Evolutionary conservation across 176 grass and related monocot species (phyloP).

Genomic region (Puccinellia tenuiflora): DNA sequence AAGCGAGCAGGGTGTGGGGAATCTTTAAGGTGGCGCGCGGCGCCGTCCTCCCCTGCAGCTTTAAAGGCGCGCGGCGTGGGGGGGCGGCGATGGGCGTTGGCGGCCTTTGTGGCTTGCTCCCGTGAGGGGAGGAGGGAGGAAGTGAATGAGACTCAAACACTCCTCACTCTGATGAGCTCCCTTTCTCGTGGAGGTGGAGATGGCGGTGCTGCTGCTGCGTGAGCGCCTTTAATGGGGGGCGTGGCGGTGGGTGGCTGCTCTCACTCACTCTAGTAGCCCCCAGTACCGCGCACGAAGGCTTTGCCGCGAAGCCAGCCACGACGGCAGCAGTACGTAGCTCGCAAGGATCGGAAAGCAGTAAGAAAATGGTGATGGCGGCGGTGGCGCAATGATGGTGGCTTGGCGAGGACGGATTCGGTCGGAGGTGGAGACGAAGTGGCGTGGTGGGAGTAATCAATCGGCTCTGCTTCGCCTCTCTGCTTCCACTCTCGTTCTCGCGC

Average conservation of each 20-base stretch:
- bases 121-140: constrained; percentile 39
- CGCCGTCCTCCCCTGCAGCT: constrained; percentile 9
- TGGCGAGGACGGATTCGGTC: constrained; percentile 23
- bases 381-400: constrained; percentile 53
- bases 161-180: neutral
- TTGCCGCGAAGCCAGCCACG: constrained; percentile 28
- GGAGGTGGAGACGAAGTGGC: constrained; percentile 43
- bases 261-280: neutral
- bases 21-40: constrained; percentile 34
- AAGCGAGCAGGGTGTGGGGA: constrained; percentile 16
- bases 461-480: neutral
- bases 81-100: constrained; percentile 16
- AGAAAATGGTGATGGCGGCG: constrained; percentile 1
- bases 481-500: constrained; percentile 3
- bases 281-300: constrained; percentile 30
- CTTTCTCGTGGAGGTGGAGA: constrained; percentile 47
- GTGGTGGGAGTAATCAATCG: constrained; percentile 33
- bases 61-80: constrained; percentile 44
- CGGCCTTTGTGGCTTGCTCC: constrained; percentile 44
- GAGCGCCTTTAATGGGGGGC: constrained; percentile 51
- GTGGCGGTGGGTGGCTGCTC: constrained; percentile 14
- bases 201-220: constrained; percentile 22
- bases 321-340: neutral
- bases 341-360: neutral
- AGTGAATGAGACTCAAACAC: neutral